Evolutionary conservation across 805 yeast species (phyloP), one percentile per base, ranked within the genome.

Genomic region (Lipomyces yamadae): DNA sequence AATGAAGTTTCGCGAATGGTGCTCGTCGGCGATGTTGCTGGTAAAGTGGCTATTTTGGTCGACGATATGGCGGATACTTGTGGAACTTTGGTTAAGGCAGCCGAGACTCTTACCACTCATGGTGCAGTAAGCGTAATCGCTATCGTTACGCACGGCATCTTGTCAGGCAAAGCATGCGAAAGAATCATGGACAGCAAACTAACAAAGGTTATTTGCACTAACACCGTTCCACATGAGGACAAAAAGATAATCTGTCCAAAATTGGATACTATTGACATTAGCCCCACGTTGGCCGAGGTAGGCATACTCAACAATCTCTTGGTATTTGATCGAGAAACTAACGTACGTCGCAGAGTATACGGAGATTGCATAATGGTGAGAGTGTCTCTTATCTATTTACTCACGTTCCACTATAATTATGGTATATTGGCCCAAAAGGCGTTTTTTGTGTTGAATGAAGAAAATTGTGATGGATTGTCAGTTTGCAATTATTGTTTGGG

Each of bases 41-140:
- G 87, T 67, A 92, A 91, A 78, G 85, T 88, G 4, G 93, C 98
- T 79, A 83, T 95, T 32, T 81, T 94, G 69, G 91, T 94, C 42
- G 99, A 94, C 78, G 99, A 94, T 77, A 95, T 94, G 96, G 98
- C 98, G 50, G 99, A 94, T 76, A 94, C 99, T 4, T 94, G 98
- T 80, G 98, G 99, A 53, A 94, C 99, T 1, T 81, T 94, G 71
- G 95, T 91, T 70, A 94, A 94, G 78, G 98, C 98, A 0, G 94
- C 97, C 10, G 96, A 94, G 69, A 87, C 93, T 4, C 81, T 94
- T 67, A 80, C 92, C 71, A 88, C 85, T 30, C 87, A 91, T 71
- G 91, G 92, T 37, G 98, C 99, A 2, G 82, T 85, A 66, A 84
- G 86, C 69, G 98, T 95, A 32, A 85, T 94, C 70, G 97, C 98